Evolutionary conservation across 345 rosid genomes (phyloP), one percentile per base, ranked within the genome.

Genomic region (Citrus cavaleriei): DNA sequence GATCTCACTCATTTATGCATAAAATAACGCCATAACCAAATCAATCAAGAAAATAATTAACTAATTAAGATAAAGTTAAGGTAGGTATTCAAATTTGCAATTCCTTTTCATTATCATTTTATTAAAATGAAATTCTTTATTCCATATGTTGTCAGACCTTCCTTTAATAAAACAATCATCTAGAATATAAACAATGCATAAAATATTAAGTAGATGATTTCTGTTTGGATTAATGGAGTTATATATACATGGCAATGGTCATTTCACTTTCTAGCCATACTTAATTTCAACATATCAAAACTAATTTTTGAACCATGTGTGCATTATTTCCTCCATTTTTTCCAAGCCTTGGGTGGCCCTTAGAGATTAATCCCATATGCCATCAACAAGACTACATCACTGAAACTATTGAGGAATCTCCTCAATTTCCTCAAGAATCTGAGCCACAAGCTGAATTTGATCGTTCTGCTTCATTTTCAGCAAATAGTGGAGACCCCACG

Each of bases 401-500:
- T 34, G 38, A 5, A 30, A 18, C 7, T 32, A 18, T 30, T 30
- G 68, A 64, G 18, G 19, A 10, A 64, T 32, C 34, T 19, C 68
- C 38, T 30, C n/a, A 64, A 28, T 30, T 64, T 2, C 3, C 22
- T 64, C n/a, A 12, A 6, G 21, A 34, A 66, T 2, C 24, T 18
- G 13, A 34, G 25, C 42, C 68, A 64, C 24, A 64, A 6, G 32
- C 35, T 4, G 40, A 64, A 38, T 9, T 21, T 21, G 46, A 35
- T 66, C 25, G 70, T 9, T 34, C 70, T 34, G 70, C 70, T 32
- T 66, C 70, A 51, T 65, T 51, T 16, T 65, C 51, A 1, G 61
- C 27, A 59, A 73, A 62, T 62, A 60, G 77, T 13, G 74, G 75
- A 59, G 85, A 77, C 68, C 83, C 61, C 24, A 64, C 30, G 14